Conservation (phyloP, 345 rosid genomes). For the Turnera subulata region DNA sequence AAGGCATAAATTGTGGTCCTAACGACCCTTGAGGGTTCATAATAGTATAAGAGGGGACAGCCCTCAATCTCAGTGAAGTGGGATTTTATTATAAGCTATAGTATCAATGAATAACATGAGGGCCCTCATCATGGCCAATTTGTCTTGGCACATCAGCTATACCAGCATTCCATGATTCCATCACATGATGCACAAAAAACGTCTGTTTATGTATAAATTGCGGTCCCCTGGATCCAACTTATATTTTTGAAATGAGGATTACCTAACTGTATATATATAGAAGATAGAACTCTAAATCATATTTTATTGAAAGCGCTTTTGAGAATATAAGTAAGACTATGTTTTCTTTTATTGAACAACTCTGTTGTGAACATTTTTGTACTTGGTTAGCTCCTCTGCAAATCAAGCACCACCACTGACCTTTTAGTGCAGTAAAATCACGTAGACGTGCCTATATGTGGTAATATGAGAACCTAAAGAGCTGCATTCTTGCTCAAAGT, state of each 20-base stretch:
- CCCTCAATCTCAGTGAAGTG: constrained; percentile 4
- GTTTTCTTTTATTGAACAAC: no score
- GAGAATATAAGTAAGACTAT: no score
- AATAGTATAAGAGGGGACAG: neutral
- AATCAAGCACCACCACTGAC: neutral
- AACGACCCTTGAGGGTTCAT: neutral
- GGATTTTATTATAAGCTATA: constrained; percentile 10
- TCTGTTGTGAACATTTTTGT: no score
- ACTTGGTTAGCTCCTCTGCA: no score
- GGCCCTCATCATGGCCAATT: neutral
- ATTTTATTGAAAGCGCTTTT: no score
- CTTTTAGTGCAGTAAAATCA: neutral
- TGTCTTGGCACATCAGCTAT: neutral
- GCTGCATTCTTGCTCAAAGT: no score
- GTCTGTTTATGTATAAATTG: neutral
- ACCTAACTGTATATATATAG: no score
- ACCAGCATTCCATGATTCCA: neutral
- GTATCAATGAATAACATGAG: neutral
- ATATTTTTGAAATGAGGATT: no score
- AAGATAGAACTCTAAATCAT: no score
- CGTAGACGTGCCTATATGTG: neutral
- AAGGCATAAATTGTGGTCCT: constrained; percentile 12
- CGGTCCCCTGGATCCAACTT: neutral
- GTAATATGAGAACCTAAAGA: neutral
- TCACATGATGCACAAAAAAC: neutral